These are phyloP conservation scores for Anastatica hierochuntica DNA, from an alignment of 345 rosid genomes.

Conservation along the genomic window DNA sequence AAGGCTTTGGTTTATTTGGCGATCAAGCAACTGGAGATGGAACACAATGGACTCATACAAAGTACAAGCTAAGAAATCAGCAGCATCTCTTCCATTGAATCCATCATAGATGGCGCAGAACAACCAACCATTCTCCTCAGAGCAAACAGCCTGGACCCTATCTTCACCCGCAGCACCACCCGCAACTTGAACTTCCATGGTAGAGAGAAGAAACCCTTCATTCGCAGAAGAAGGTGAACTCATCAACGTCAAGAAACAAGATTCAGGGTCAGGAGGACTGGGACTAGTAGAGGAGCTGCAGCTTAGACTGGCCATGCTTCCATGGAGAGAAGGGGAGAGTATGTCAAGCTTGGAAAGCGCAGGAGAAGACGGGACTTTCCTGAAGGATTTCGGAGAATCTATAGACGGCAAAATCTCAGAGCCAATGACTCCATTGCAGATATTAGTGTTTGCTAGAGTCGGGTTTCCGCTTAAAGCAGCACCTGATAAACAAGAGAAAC, in stretches of 20 bases:
- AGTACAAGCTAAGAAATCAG: constrained; percentile 95
- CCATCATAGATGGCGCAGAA: constrained; percentile 92
- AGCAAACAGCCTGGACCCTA: constrained; percentile 96
- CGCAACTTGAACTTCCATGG: constrained; percentile 81
- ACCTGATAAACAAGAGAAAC: constrained; percentile 93
- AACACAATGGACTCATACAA: constrained; percentile 63
- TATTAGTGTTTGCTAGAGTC: constrained; percentile 85
- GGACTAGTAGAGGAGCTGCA: constrained; percentile 63
- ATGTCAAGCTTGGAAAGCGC: constrained; percentile 68
- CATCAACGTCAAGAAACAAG: constrained; percentile 39
- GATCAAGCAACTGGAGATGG: constrained; percentile 44
- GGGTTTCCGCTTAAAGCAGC: constrained; percentile 96
- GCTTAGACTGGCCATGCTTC: constrained; percentile 67
- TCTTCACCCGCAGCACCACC: constrained; percentile 99
- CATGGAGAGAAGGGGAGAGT: constrained; percentile 79
- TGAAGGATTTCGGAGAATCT: constrained; percentile 85
- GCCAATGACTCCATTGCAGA: constrained; percentile 83
- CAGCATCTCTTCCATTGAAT: constrained; percentile 96
- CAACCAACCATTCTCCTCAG: constrained; percentile 90
- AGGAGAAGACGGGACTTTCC: constrained; percentile 70
- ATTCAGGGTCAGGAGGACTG: constrained; percentile 54
- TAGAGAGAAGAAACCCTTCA: constrained; percentile 52
- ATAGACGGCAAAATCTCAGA: constrained; percentile 76
- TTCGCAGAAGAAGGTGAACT: constrained; percentile 48
- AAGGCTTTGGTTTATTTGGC: constrained; percentile 41